phyloP scores from a whole-genome alignment of 345 rosid genomes.

The Aethionema arabicum region DNA sequence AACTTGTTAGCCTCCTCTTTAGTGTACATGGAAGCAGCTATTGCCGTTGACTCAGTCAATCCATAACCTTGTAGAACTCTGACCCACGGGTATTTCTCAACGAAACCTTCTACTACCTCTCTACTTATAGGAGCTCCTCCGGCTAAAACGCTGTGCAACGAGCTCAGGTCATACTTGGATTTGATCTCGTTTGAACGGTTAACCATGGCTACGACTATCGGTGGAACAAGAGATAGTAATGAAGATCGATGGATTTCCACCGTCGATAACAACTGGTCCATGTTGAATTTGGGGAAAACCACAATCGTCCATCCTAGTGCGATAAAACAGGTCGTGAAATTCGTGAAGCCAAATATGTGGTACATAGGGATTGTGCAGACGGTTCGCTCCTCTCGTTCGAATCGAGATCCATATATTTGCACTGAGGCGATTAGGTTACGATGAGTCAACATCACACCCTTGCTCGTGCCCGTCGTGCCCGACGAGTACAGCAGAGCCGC shows the following conservation, averaged over 20 bases:
- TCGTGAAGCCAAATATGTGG: constrained; percentile 74
- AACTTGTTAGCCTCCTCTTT: constrained; percentile 63
- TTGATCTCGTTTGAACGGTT: constrained; percentile 51
- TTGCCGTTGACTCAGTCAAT: constrained; percentile 64
- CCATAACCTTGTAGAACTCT: constrained; percentile 74
- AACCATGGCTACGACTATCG: constrained; percentile 62
- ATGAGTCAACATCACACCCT: constrained; percentile 81
- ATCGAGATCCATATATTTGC: constrained; percentile 40
- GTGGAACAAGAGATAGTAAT: constrained; percentile 73
- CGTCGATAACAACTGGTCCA: constrained; percentile 64
- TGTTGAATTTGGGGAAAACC: constrained; percentile 67
- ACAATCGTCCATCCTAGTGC: constrained; percentile 68
- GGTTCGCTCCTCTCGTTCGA: constrained; percentile 47
- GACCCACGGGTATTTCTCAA: constrained; percentile 49
- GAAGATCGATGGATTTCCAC: constrained; percentile 56
- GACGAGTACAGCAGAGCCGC: constrained; percentile 89
- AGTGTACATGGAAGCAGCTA: constrained; percentile 58
- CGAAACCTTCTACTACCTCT: constrained; percentile 66
- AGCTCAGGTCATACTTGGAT: constrained; percentile 57
- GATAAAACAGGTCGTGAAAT: constrained; percentile 62
- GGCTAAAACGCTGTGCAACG: constrained; percentile 48
- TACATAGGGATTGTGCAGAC: constrained; percentile 92
- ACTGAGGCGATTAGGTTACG: constrained; percentile 68
- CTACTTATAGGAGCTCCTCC: constrained; percentile 89
- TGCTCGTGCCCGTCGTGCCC: constrained; percentile 88